Evolutionary conservation across 176 grass and related monocot species (phyloP), one percentile per base, ranked within the genome.

Genomic region (Paspalum notatum): DNA sequence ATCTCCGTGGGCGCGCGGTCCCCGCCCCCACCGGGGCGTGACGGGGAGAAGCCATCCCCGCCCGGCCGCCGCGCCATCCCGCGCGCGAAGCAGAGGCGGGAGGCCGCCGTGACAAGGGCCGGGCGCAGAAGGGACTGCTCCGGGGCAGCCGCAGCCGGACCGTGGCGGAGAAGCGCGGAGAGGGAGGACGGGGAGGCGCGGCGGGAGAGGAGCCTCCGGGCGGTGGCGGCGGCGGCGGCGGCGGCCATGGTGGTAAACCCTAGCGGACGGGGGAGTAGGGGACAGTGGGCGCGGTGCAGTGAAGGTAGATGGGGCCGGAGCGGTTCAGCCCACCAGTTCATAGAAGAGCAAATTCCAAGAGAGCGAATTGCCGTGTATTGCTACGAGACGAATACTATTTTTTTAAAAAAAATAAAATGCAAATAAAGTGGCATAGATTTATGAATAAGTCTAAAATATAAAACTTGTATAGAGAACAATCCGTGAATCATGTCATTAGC

Each of bases 1-100:
- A 89, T 89, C 83, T 94, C 89, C 44, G 80, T 68, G 16, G 86
- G 89, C 56, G 83, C 71, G 48, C 83, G 79, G 71, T 94, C 85
- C 13, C 82, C 75, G 2, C 77, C 87, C 1, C 58, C 75, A 3
- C 87, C 82, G 0, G 83, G 27, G 10, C 81, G 85, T 21, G 12
- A 15, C 11, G 82, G 77, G 7, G 68, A 20, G 68, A 83, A 86
- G 4, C 75, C 78, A 48, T 91, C 83, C 15, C 57, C 76, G 37
- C 76, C 93, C 6, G 93, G 79, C 12, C 90, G 75, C 41, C 90
- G 79, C 12, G 74, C 67, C 80, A 91, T 84, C 72, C 84, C 72
- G 76, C 93, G 91, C 12, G 67, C 5, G 70, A 71, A 66, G 43
- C 65, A 79, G 44, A 97, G 44, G 57, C 83, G 88, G 41, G 69